Conservation (phyloP, 2,329 filamentous ascomycete species). For the Periconia sp. region DNA sequence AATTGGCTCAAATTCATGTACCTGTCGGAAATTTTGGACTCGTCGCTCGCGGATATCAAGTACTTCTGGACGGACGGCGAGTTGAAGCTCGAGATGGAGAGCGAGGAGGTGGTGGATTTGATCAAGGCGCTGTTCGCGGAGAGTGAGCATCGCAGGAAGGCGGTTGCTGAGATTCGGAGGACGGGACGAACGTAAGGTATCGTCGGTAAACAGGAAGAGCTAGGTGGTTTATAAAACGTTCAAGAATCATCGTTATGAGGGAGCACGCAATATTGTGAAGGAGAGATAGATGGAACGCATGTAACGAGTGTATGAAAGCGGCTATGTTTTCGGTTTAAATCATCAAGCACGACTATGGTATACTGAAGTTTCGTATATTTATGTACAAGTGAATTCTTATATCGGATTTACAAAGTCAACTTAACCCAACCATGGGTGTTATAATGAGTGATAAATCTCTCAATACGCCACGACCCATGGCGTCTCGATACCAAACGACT, state of each 20-base stretch:
- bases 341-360: no score
- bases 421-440: no score
- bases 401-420: no score
- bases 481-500: no score
- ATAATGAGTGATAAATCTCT: no score
- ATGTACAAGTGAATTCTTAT: no score
- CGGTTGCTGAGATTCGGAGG: slow-evolving; percentile 58
- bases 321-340: no score
- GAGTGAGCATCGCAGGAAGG: slow-evolving; percentile 58
- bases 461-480: no score
- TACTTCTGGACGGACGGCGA: slow-evolving; percentile 68
- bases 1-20: slow-evolving; percentile 69
- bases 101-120: slow-evolving; percentile 64
- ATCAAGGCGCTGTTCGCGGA: slow-evolving; percentile 67
- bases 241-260: not conserved
- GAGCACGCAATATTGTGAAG: no score
- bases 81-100: slow-evolving; percentile 62
- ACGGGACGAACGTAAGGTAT: slow-evolving; percentile 15
- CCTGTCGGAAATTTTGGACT: slow-evolving; percentile 63
- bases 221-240: not conserved
- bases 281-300: no score
- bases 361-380: no score
- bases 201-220: not conserved
- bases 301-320: no score
- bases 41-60: slow-evolving; percentile 65